These are phyloP conservation scores for Yarrowia keelungensis DNA, from an alignment of 805 yeast genomes.

Conservation along the genomic window DNA sequence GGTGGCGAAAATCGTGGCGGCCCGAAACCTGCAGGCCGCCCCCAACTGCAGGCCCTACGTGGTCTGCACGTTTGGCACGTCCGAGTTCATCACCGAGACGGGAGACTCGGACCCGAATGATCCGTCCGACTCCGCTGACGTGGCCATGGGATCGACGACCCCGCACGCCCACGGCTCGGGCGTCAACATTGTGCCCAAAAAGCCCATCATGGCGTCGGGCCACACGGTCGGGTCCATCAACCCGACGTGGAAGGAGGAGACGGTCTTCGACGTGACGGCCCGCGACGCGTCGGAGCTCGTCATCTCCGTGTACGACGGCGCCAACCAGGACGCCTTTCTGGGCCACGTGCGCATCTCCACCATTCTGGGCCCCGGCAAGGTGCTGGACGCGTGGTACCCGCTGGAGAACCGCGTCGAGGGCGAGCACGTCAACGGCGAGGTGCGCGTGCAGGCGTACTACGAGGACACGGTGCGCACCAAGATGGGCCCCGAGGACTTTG, in stretches of 20 bases:
- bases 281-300: slow-evolving; percentile 85
- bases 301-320: slow-evolving; percentile 88
- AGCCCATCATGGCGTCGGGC: slow-evolving; percentile 30
- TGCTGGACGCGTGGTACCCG: slow-evolving; percentile 72
- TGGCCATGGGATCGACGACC: slow-evolving; percentile 21
- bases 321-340: slow-evolving; percentile 78
- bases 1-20: slow-evolving; percentile 80
- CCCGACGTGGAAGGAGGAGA: slow-evolving; percentile 92
- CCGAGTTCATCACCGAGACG: slow-evolving; percentile 83
- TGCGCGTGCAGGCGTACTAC: slow-evolving; percentile 77
- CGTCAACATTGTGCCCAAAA: slow-evolving; percentile 31
- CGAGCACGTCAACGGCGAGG: slow-evolving; percentile 78
- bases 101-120: slow-evolving; percentile 14
- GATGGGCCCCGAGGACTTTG: slow-evolving; percentile 90
- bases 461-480: slow-evolving; percentile 53
- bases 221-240: slow-evolving; percentile 52
- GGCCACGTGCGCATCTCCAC: slow-evolving; percentile 85
- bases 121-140: background rate
- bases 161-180: background rate
- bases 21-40: slow-evolving; percentile 67
- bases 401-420: slow-evolving; percentile 76
- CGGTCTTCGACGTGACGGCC: slow-evolving; percentile 82
- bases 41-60: slow-evolving; percentile 66
- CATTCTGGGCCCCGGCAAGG: slow-evolving; percentile 49
- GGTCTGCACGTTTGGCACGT: slow-evolving; percentile 48